Base-by-base conservation (phyloP, 805 yeast species). In the Lipomyces yamadae region DNA sequence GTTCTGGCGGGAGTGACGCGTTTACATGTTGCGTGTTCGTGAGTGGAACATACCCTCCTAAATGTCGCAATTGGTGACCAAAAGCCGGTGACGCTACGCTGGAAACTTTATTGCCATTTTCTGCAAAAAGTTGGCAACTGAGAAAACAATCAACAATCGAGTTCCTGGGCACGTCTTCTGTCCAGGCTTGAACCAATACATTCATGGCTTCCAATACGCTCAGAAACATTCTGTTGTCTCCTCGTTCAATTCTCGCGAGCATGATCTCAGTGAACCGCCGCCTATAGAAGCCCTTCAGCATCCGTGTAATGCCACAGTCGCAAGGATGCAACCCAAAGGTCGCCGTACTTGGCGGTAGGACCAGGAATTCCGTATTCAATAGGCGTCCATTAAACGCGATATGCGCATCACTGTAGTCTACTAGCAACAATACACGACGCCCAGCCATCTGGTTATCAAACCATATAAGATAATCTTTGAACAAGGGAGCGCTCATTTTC, bases 361-460 rank as follows among this genome's bases (percentile, higher is more conserved):
- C 56, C 30, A 63, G 7, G 7, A 68, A 53, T 42, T 68, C 71
- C 3, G 67, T 66, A 42, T 68, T 62, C 15, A 35, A 4, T 13
- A 68, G 54, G 7, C 50, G 29, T n/a, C 56, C 66, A 32, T 53
- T 33, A 15, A 56, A 42, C 34, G 61, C n/a, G 33, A 62, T 34
- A 45, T 68, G 71, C n/a, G 65, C 61, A 8, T 53, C 59, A 30
- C 64, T 54, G 39, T 63, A 60, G 63, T 68, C 71, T 11, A 67
- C 67, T 29, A 68, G 58, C 34, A 68, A 53, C 33, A 68, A 37
- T 33, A 65, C 70, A 3, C 64, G 57, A 13, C 71, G 70, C 10
- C 69, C 69, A 8, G 37, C 24, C 70, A 68, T 68, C 35, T 29
- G 45, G 5, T 7, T 42, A 35, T 68, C 71, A 55, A 68, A 67